Evolutionary conservation across 1,139 yeast genomes (phyloP).

Genomic region (Geotrichum aggregatum): DNA sequence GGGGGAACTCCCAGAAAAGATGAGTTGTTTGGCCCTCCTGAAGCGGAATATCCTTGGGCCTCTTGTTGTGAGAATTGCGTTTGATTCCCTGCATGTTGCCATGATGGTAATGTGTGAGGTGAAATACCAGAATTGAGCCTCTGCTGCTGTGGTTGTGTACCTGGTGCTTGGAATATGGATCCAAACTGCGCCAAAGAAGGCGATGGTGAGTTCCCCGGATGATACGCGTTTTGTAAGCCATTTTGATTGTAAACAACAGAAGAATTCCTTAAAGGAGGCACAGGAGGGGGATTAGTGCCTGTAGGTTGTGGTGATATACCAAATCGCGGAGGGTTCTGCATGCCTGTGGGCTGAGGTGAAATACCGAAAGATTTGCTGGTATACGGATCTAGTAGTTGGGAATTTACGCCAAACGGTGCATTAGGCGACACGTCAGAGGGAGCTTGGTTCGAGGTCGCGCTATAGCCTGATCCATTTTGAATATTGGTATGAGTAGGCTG

Average conservation of each 20-base stretch:
- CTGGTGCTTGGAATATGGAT: conserved; percentile 10
- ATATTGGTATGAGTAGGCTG: conserved; percentile 1
- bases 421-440: conserved; percentile 13
- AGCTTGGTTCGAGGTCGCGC: not conserved
- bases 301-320: conserved; percentile 18
- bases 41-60: not conserved
- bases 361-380: not conserved
- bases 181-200: conserved; percentile 17
- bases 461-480: conserved; percentile 4
- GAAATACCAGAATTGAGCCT: not conserved
- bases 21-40: not conserved
- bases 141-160: not conserved
- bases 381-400: not conserved
- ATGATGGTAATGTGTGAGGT: not conserved
- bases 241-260: not conserved
- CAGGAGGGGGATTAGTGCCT: conserved; percentile 12
- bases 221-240: too few relatives aligned
- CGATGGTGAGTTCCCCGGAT: conserved; percentile 3
- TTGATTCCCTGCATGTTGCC: not conserved
- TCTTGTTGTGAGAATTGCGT: not conserved
- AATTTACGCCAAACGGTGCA: conserved; percentile 17
- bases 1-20: conserved; percentile 7
- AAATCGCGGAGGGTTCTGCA: not conserved
- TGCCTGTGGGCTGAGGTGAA: not conserved
- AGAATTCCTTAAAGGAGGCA: conserved; percentile 9